Evolutionary conservation across 805 yeast species (phyloP), one percentile per base, ranked within the genome.

Genomic region (Diddensiella santjacobensis): DNA sequence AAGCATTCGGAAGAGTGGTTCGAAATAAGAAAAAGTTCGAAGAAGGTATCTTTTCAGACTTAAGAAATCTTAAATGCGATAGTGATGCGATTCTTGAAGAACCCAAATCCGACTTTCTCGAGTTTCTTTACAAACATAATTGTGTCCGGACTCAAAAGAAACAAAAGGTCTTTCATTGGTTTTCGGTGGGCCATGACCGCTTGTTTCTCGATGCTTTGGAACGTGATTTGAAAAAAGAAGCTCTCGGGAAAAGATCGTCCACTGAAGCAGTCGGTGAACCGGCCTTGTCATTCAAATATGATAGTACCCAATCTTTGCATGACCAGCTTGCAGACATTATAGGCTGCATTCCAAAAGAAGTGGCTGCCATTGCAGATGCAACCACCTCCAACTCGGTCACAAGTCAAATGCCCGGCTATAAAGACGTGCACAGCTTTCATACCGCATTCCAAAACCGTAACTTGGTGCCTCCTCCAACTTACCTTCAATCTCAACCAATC

Each of bases 131-230:
- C 68, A 85, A 83, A 61, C 87, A 91, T 63, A 81, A 83, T 54
- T 91, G 98, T 63, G 72, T 91, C 22, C 76, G 96, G 58, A 91
- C 99, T 0, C 97, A 91, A 60, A 91, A 91, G 75, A 91, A 93
- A 61, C 99, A 91, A 64, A 91, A 93, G 62, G 97, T 91, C 38
- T 91, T 91, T 64, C 88, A 84, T 66, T 93, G 98, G 98, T 89
- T 86, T 65, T 84, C 90, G 61, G 97, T 93, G 6, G 93, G 93
- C 20, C 98, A 91, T 66, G 96, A 90, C 62, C 81, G 84, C 62
- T 71, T 91, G 39, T 90, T 93, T 76, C 81, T 88, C 2, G 98
- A 93, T 66, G 97, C 97, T 0, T 69, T 93, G 40, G 97, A 90
- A 64, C 74, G 98, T 58, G 98, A 93, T 64, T 68, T 90, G 61